Conservation (phyloP, 139 green algal species). For the Micractinium sp. region DNA sequence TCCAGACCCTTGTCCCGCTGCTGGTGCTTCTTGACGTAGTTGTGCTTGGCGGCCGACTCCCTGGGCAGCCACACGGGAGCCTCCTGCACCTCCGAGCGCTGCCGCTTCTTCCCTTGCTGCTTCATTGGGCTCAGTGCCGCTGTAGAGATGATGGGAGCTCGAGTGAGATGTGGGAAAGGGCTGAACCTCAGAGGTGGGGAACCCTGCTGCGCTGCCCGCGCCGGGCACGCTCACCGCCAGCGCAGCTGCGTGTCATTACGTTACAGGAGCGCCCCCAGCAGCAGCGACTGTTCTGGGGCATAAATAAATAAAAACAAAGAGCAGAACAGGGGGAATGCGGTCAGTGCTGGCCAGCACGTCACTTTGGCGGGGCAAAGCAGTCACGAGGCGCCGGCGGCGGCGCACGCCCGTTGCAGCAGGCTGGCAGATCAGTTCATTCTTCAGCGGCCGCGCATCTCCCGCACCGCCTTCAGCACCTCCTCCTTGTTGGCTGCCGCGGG, state of each 20-base stretch:
- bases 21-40: conserved; percentile 59
- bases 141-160: no score
- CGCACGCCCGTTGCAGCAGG: no score
- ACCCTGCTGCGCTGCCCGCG: no score
- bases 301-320: neutral
- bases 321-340: neutral
- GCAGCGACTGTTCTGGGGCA: no score
- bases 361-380: neutral
- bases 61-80: conserved; percentile 9
- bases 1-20: conserved; percentile 59
- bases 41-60: neutral
- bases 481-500: conserved; percentile 57
- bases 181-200: no score
- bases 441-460: conserved; percentile 70
- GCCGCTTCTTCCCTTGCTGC: neutral
- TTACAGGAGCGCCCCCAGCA: no score
- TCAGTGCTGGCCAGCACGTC: neutral
- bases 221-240: no score
- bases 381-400: no score
- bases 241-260: no score
- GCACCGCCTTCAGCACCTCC: conserved; percentile 52
- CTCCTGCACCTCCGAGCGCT: neutral
- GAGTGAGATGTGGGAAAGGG: no score
- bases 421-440: neutral
- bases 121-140: no score